Percentiles rank a stretch among this genome's conserved stretches.
phyloP scores from a whole-genome alignment of 31 red algal species.

The Endocladia muricata region DNA sequence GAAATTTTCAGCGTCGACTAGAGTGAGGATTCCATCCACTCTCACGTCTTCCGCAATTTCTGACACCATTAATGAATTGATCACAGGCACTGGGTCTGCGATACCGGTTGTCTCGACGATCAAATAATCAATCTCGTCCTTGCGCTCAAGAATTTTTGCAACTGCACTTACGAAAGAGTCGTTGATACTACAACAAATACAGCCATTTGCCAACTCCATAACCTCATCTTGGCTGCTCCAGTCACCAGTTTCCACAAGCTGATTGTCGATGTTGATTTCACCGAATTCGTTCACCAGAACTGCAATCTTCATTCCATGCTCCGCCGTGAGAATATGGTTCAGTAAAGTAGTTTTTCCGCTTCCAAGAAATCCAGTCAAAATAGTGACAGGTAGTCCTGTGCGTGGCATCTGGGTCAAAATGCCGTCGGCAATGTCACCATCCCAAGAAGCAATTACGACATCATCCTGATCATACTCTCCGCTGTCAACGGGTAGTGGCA shows the following conservation, averaged over 20 bases:
- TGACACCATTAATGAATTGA: constrained; percentile 74
- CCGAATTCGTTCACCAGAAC: constrained; percentile 95
- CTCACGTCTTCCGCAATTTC: constrained; percentile 68
- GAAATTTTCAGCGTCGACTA: constrained; percentile 81
- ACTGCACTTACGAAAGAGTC: constrained; percentile 80
- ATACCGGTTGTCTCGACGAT: constrained; percentile 95
- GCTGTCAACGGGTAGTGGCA: constrained; percentile 42
- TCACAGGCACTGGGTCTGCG: constrained; percentile 84
- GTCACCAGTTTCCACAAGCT: constrained; percentile 63
- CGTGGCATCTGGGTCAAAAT: constrained; percentile 51
- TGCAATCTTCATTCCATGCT: constrained; percentile 80
- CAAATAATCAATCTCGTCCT: constrained; percentile 69
- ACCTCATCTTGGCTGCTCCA: constrained; percentile 71
- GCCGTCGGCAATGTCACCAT: constrained; percentile 59
- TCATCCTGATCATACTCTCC: constrained; percentile 55
- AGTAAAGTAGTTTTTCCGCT: constrained; percentile 91
- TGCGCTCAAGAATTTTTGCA: constrained; percentile 41
- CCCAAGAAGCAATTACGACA: constrained; percentile 71
- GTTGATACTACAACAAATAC: constrained; percentile 91
- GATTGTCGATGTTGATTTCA: constrained; percentile 93
- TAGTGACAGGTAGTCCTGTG: constrained; percentile 65
- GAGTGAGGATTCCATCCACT: constrained; percentile 76
- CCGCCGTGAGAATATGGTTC: constrained; percentile 73
- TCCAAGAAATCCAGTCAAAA: constrained; percentile 88
- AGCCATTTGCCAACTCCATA: constrained; percentile 91